These are phyloP conservation scores for Leptographium wingfieldii DNA, from an alignment of 2,329 filamentous ascomycete genomes.

Conservation along the genomic window DNA sequence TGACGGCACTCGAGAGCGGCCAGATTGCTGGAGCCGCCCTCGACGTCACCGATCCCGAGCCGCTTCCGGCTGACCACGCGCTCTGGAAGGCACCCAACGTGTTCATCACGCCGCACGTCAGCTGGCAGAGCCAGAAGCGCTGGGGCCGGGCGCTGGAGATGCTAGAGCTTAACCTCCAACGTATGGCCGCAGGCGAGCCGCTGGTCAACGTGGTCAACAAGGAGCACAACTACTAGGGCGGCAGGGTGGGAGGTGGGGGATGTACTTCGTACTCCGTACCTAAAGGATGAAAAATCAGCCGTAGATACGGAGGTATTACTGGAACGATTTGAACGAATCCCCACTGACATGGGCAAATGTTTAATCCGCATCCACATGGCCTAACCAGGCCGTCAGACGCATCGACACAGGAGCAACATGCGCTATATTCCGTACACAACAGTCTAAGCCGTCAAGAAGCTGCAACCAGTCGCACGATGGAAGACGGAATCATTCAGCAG, in stretches of 20 bases:
- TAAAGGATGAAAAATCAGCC: too few relatives aligned
- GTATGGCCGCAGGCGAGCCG: slow-evolving; percentile 1
- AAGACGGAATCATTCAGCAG: neutral
- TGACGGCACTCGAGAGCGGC: slow-evolving; percentile 32
- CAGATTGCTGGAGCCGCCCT: slow-evolving; percentile 41
- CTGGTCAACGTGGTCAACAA: slow-evolving; percentile 10
- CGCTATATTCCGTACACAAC: too few relatives aligned
- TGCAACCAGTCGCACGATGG: too few relatives aligned
- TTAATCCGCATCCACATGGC: too few relatives aligned
- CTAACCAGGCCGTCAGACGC: too few relatives aligned
- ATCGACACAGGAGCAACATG: too few relatives aligned
- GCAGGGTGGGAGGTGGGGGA: neutral
- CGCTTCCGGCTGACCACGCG: slow-evolving; percentile 43
- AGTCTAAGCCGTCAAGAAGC: too few relatives aligned
- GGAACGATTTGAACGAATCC: neutral
- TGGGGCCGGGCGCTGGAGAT: slow-evolving; percentile 4
- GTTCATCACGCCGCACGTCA: slow-evolving; percentile 28
- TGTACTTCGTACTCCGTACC: neutral
- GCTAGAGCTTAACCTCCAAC: slow-evolving; percentile 8
- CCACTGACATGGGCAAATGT: too few relatives aligned
- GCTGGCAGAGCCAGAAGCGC: slow-evolving; percentile 7
- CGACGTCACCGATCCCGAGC: slow-evolving; percentile 57
- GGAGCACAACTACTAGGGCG: slow-evolving; percentile 8
- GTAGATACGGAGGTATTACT: neutral
- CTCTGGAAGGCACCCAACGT: slow-evolving; percentile 50